Evolutionary conservation across 768 basidiomycete species (phyloP).

Genomic region (Pleurotus giganteus): DNA sequence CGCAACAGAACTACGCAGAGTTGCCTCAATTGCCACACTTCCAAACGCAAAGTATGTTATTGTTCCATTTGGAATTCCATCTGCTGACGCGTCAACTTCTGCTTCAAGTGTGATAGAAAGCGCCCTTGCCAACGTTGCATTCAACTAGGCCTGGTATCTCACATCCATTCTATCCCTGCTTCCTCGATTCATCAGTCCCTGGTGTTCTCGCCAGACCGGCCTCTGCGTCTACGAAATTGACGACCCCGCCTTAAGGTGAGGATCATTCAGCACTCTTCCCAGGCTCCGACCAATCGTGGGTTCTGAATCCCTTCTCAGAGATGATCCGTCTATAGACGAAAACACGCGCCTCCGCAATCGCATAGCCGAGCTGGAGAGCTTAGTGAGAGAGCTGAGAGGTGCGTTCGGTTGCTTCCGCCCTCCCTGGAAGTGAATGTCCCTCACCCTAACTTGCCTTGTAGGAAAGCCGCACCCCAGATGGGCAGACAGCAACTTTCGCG

Average conservation of each 20-base stretch:
- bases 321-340: constrained; percentile 87
- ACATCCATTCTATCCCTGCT: background rate
- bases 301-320: constrained; percentile 38
- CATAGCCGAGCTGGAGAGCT: constrained; percentile 90
- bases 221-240: constrained; percentile 96
- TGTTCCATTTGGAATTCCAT: background rate
- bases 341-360: constrained; percentile 80
- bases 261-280: background rate
- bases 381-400: constrained; percentile 88
- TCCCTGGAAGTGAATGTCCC: background rate
- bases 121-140: constrained; percentile 90
- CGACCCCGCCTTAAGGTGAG: constrained; percentile 75
- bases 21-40: constrained; percentile 88
- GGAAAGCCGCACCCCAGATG: constrained; percentile 87
- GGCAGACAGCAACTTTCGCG: constrained; percentile 77
- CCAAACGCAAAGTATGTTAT: constrained; percentile 78
- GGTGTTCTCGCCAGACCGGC: constrained; percentile 58
- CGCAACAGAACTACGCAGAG: constrained; percentile 92
- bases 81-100: constrained; percentile 9
- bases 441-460: constrained; percentile 25
- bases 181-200: constrained; percentile 9
- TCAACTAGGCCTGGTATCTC: constrained; percentile 73
- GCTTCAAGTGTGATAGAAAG: constrained; percentile 80
- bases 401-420: constrained; percentile 13
- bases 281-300: constrained; percentile 10